phyloP scores from a whole-genome alignment of 2,329 filamentous ascomycete species.

The Neospermospora avenae region DNA sequence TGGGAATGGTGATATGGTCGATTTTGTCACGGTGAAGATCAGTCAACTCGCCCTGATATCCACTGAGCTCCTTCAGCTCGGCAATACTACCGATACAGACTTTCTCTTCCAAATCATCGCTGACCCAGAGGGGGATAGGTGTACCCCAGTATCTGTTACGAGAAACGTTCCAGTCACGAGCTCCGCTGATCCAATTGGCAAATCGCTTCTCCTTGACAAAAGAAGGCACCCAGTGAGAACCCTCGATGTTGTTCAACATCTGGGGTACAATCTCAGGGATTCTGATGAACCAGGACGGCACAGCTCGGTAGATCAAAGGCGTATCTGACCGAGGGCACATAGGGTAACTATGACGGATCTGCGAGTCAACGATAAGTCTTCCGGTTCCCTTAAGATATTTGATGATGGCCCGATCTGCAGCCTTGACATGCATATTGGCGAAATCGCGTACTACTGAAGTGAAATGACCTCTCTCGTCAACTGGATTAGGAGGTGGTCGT shows the following conservation, averaged over 20 bases:
- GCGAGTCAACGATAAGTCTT: constrained; percentile 77
- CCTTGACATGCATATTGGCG: constrained; percentile 83
- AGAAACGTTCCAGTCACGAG: constrained; percentile 93
- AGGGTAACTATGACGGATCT: constrained; percentile 87
- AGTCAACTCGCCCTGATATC: constrained; percentile 76
- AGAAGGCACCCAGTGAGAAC: constrained; percentile 86
- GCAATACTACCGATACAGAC: constrained; percentile 82
- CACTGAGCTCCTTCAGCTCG: constrained; percentile 81
- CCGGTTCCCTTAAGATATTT: constrained; percentile 78
- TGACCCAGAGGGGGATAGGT: constrained; percentile 87
- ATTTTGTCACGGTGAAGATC: constrained; percentile 93
- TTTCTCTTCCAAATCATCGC: constrained; percentile 81
- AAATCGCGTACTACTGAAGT: constrained; percentile 76
- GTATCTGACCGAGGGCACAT: constrained; percentile 96
- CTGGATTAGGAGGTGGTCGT: constrained; percentile 81
- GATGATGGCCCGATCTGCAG: constrained; percentile 89
- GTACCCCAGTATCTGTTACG: constrained; percentile 96
- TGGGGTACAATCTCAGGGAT: constrained; percentile 78
- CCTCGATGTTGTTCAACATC: constrained; percentile 87
- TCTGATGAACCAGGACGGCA: constrained; percentile 93
- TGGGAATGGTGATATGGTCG: constrained; percentile 91
- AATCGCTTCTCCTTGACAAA: constrained; percentile 92
- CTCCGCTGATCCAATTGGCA: constrained; percentile 85
- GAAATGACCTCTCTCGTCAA: constrained; percentile 81
- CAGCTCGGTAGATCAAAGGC: constrained; percentile 86